Evolutionary conservation across 106 monocot genomes (phyloP).

Genomic region (Dendrobium nobile): DNA sequence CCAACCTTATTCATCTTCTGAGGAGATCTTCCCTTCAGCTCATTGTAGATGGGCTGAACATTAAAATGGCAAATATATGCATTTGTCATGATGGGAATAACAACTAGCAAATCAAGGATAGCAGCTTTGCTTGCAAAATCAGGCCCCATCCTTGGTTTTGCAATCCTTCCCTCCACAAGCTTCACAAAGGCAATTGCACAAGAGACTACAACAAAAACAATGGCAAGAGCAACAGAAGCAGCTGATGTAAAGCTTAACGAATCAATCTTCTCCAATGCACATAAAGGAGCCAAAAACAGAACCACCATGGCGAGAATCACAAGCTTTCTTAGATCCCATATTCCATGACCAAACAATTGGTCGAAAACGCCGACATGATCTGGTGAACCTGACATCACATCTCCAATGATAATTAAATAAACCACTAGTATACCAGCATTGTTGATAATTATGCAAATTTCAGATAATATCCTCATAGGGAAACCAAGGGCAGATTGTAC

Average conservation of each 20-base stretch:
- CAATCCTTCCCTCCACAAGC: constrained; percentile 29
- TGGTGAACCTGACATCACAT: constrained; percentile 69
- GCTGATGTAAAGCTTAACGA: constrained; percentile 71
- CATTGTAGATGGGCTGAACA: constrained; percentile 48
- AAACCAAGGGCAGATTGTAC: constrained; percentile 56
- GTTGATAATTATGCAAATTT: constrained; percentile 70
- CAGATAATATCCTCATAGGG: constrained; percentile 38
- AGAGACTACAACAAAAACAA: constrained; percentile 21
- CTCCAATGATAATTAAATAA: constrained; percentile 80
- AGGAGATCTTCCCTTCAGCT: constrained; percentile 35
- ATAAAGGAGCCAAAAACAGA: constrained; percentile 57
- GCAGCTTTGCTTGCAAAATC: constrained; percentile 45
- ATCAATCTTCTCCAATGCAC: constrained; percentile 72
- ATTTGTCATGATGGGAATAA: constrained; percentile 37
- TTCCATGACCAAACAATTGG: constrained; percentile 52
- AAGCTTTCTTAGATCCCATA: constrained; percentile 54
- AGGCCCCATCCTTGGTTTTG: constrained; percentile 54
- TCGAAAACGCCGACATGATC: constrained; percentile 63
- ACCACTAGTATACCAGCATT: constrained; percentile 78
- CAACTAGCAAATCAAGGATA: constrained; percentile 27
- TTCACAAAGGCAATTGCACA: constrained; percentile 14
- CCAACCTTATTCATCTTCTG: constrained; percentile 67
- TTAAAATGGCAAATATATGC: constrained; percentile 89
- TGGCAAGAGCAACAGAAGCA: constrained; percentile 26
- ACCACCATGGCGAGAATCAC: constrained; percentile 54